Conservation (phyloP, 2,329 filamentous ascomycete species). For the Hypocreales sp. region DNA sequence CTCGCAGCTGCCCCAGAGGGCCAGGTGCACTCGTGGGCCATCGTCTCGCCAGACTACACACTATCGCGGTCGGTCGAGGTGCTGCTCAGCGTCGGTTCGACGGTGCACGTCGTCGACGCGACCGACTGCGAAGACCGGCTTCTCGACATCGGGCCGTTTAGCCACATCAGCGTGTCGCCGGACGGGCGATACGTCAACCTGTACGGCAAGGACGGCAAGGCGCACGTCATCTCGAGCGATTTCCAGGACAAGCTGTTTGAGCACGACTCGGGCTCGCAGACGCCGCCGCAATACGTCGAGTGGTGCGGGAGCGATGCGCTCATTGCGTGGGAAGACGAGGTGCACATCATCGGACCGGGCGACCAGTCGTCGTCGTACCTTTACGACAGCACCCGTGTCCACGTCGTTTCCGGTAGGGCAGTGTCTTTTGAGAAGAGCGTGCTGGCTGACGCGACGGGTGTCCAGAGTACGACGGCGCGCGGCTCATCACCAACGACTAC, state of each 20-base stretch:
- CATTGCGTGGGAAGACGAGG: constrained; percentile 94
- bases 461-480: constrained; percentile 64
- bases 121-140: constrained; percentile 83
- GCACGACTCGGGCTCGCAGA: constrained; percentile 77
- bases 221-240: constrained; percentile 89
- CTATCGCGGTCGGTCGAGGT: constrained; percentile 89
- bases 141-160: constrained; percentile 83
- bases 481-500: constrained; percentile 80
- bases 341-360: constrained; percentile 80
- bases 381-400: constrained; percentile 80
- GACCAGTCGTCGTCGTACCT: constrained; percentile 65
- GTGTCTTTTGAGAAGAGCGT: too few species aligned
- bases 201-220: constrained; percentile 70
- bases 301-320: constrained; percentile 97
- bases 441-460: constrained; percentile 5
- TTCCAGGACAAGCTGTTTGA: constrained; percentile 88
- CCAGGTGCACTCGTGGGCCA: constrained; percentile 71
- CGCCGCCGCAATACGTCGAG: constrained; percentile 71
- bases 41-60: constrained; percentile 78
- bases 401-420: constrained; percentile 75
- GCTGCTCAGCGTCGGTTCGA: constrained; percentile 68
- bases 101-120: constrained; percentile 74
- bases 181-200: constrained; percentile 80
- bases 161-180: constrained; percentile 78
- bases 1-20: constrained; percentile 66